These are phyloP conservation scores for Fennellomyces sp. DNA, from an alignment of 371 early-diverging fungal species.

Conservation along the genomic window DNA sequence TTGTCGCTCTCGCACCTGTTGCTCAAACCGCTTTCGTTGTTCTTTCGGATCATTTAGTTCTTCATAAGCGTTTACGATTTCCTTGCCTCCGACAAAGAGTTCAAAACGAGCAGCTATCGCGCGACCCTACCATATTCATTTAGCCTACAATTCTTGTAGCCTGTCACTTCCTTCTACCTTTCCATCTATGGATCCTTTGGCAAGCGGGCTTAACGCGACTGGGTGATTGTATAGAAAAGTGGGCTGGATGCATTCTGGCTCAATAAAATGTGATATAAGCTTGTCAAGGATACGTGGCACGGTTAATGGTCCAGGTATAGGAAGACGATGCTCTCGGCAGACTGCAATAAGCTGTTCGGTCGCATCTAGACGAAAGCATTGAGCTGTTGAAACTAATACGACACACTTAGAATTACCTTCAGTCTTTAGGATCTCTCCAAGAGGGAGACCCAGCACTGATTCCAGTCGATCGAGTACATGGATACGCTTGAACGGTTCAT, in stretches of 20 bases:
- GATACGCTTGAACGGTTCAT: conserved; percentile 78
- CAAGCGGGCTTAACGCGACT: conserved; percentile 90
- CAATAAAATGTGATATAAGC: conserved; percentile 89
- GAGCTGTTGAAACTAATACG: too few relatives aligned
- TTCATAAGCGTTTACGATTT: conserved; percentile 98
- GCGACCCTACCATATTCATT: conserved; percentile 32
- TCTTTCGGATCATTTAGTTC: conserved; percentile 99
- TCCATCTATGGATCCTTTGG: conserved; percentile 68
- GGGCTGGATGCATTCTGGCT: conserved; percentile 90
- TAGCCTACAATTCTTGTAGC: neutral
- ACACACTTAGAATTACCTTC: too few relatives aligned
- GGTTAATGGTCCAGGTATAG: conserved; percentile 73
- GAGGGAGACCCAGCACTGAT: conserved; percentile 41
- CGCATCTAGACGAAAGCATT: conserved; percentile 33
- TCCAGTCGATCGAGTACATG: conserved; percentile 78
- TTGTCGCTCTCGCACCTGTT: conserved; percentile 69
- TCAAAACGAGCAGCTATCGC: conserved; percentile 87
- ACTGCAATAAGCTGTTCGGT: conserved; percentile 47
- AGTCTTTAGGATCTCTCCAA: conserved; percentile 55
- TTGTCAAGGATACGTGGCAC: conserved; percentile 86
- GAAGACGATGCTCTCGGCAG: conserved; percentile 58
- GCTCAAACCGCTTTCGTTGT: conserved; percentile 85
- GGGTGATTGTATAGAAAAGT: conserved; percentile 96
- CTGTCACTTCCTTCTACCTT: conserved; percentile 18
- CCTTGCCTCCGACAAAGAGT: conserved; percentile 90